Evolutionary conservation across 1,284 basidiomycete species (phyloP), one percentile per base, ranked within the genome.

Genomic region (Trichosporon asahii): DNA sequence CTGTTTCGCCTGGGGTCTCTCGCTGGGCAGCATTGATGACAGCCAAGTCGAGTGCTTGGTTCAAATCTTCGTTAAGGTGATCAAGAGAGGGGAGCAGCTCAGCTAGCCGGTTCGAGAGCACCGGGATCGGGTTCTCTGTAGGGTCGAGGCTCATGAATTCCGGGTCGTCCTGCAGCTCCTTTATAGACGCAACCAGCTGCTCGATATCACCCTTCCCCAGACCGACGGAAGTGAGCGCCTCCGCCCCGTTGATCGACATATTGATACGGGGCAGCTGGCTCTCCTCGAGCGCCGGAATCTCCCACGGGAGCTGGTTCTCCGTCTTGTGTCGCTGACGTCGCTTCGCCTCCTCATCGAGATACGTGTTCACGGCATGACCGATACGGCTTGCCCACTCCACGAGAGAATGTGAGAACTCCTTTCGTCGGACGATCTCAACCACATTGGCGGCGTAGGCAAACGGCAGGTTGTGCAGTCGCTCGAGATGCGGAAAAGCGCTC

Each of bases 391-490:
- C 89, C 68, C 92, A 86, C 72, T 90, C 90, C 72, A 89, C 89
- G 80, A 95, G 91, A 78, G 68, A 80, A 87, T 84, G 73, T 89
- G 91, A 87, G 80, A 96, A 98, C 79, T 96, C 93, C 73, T 92
- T 91, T 67, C 96, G 85, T 68, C 95, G 86, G 0, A 96, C 91
- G 44, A 96, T 89, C 83, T 99, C 96, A 12, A 96, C 87, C 1
- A 98, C 87, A 0, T 95, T 94, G 1, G 94, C 92, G 0, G 93
- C 92, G 81, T 99, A 99, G 0, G 93, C 94, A 78, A 94, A 95
- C 0, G 96, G 84, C 88, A 98, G 92, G 69, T 88, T 90, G 78
- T 97, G 94, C 46, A 98, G 85, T 14, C 95, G 87, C 67, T 91
- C 89, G 14, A 98, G 90, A 79, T 98, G 94, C 23, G 91, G 88